Conservation (phyloP, 2,329 filamentous ascomycete species). For the Fusarium tupiense region DNA sequence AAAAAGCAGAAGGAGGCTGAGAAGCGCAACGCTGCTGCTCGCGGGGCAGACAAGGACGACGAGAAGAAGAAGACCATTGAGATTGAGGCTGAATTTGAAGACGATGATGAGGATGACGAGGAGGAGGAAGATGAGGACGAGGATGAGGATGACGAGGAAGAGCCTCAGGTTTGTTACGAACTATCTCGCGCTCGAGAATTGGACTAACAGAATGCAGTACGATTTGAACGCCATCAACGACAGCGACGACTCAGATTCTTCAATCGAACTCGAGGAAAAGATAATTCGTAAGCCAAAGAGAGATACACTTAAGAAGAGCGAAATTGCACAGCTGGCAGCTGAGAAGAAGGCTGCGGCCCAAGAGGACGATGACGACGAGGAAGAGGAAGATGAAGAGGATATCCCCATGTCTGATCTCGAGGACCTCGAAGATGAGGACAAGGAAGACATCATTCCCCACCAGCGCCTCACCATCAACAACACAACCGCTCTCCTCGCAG, state of each 20-base stretch:
- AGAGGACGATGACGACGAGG: constrained; percentile 64
- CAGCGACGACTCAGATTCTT: constrained; percentile 73
- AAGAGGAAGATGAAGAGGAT: constrained; percentile 83
- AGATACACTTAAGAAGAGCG: constrained; percentile 53
- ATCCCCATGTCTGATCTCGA: constrained; percentile 90
- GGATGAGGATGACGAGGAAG: constrained; percentile 37
- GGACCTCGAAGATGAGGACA: constrained; percentile 80
- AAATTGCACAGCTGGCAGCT: constrained; percentile 35
- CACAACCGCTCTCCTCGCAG: constrained; percentile 82
- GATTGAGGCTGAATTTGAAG: constrained; percentile 50
- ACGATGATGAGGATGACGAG: constrained; percentile 51
- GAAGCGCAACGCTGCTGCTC: constrained; percentile 48
- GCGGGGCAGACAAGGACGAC: constrained; percentile 45
- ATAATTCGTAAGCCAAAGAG: constrained; percentile 63
- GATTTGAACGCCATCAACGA: constrained; percentile 68
- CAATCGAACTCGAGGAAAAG: constrained; percentile 81
- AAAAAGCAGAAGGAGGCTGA: constrained; percentile 58
- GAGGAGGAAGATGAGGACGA: constrained; percentile 49
- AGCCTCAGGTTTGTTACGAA: constrained; percentile 40
- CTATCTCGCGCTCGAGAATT: not conserved
- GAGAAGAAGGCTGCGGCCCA: constrained; percentile 35
- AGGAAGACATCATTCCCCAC: constrained; percentile 87
- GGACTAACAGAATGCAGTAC: constrained; percentile 48
- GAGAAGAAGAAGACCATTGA: constrained; percentile 48
- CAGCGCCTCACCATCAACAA: constrained; percentile 98